Conservation (phyloP, 1,139 yeast genomes). For the Candida tropicalis region DNA sequence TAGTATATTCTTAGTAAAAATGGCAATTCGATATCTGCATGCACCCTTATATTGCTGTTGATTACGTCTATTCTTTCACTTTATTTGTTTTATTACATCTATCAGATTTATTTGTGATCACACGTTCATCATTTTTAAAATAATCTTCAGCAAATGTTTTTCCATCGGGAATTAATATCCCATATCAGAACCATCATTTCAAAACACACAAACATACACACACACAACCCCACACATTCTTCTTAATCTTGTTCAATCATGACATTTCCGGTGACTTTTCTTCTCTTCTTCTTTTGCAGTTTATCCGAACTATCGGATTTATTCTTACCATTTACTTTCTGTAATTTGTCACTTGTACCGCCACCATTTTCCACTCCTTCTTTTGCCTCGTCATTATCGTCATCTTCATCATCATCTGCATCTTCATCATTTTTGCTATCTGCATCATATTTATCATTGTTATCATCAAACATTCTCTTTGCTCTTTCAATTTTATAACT, state of each 20-base stretch:
- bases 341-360: neutral
- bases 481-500: conserved; percentile 80
- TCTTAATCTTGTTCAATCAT: conserved; percentile 14
- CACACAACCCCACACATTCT: neutral
- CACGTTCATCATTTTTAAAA: no score
- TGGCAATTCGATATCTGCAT: neutral
- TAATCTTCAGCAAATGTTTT: no score
- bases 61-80: neutral
- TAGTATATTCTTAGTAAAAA: conserved; percentile 3
- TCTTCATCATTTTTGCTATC: conserved; percentile 17
- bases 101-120: neutral
- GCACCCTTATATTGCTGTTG: neutral
- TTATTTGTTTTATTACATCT: neutral
- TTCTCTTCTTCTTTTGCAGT: conserved; percentile 13
- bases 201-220: no score
- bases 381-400: conserved; percentile 9
- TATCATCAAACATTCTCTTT: conserved; percentile 64
- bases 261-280: conserved; percentile 19
- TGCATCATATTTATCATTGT: conserved; percentile 17
- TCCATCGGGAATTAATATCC: no score
- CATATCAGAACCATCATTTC: no score
- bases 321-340: conserved; percentile 2
- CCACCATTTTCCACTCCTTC: conserved; percentile 8
- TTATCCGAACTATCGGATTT: conserved; percentile 1
- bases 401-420: conserved; percentile 16